Evolutionary conservation across 179 eudicot species (phyloP), one percentile per base, ranked within the genome.

Genomic region (Patellifolia procumbens): DNA sequence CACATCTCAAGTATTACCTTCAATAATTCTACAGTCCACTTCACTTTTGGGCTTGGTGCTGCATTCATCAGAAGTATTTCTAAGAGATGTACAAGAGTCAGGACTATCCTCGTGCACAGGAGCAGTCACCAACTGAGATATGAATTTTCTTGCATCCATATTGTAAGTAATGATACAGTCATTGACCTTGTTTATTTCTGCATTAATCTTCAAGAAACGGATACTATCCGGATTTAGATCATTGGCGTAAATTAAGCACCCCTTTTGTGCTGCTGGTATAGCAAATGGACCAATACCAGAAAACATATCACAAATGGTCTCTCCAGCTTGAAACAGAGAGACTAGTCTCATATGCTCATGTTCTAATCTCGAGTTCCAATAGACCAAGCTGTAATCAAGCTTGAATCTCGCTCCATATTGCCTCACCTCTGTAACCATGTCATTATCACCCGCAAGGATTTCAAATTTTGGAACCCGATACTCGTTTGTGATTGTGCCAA

Each of bases 311-410:
- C 97, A 93, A 34, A 95, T 83, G 76, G 84, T 87, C 77, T 95
- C 97, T 76, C 97, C 96, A 37, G 86, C 75, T 78, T 80, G 79
- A 86, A 95, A 93, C 78, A 85, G 83, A 63, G 93, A 91, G 78
- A 95, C 85, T 83, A 95, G 76, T 83, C 99, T 91, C 84, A 86
- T 81, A 80, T 95, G 99, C 81, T 95, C 99, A 75, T 95, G 99
- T 73, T 95, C 99, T 82, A 95, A 82, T 81, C 99, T 90, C 46
- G 98, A 95, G 86, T 95, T 95, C 99, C 99, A 95, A 77, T 95
- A 95, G 34, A 95, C 99, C 84, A 88, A 88, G 66, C 99, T 81
- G 78, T 93, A 95, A 76, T 95, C 97, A 81, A 95, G 97, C 85
- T 90, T 91, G 83, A 95, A 95, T 56, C 86, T 91, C 70, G 97